Evolutionary conservation across 352 stramenopile species (phyloP).

Genomic region (Phytophthora lateralis): DNA sequence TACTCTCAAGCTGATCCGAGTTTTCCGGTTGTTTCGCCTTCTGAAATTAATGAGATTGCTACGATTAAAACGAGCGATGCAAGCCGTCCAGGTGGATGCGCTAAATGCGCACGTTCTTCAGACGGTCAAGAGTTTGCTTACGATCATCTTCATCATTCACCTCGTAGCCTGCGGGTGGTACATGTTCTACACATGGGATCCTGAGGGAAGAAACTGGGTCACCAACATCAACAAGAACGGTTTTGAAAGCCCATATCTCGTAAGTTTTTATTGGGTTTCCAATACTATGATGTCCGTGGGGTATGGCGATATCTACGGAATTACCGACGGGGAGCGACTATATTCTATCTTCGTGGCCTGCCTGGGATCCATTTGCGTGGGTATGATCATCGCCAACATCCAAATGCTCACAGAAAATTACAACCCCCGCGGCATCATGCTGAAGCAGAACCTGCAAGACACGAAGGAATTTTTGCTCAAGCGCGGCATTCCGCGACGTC

Average conservation of each 20-base stretch:
- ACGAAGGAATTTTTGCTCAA: conserved; percentile 85
- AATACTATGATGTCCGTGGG: conserved; percentile 95
- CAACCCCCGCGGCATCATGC: conserved; percentile 75
- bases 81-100: conserved; percentile 74
- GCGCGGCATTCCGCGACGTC: conserved; percentile 59
- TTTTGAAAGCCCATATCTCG: conserved; percentile 79
- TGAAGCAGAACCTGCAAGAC: conserved; percentile 78
- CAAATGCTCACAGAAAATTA: conserved; percentile 93
- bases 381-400: conserved; percentile 94
- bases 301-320: conserved; percentile 89
- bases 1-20: conserved; percentile 77
- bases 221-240: conserved; percentile 50
- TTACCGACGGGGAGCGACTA: conserved; percentile 78
- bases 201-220: conserved; percentile 70
- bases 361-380: conserved; percentile 86
- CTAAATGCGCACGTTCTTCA: conserved; percentile 81
- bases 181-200: conserved; percentile 86
- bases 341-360: conserved; percentile 89
- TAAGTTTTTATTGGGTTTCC: conserved; percentile 93
- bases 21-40: conserved; percentile 71
- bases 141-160: conserved; percentile 84
- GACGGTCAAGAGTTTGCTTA: conserved; percentile 67
- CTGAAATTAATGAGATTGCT: conserved; percentile 80
- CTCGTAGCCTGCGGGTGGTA: conserved; percentile 79
- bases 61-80: conserved; percentile 62